These are phyloP conservation scores for Tanacetum coccineum DNA, from an alignment of 129 eudicot species.

Conservation along the genomic window DNA sequence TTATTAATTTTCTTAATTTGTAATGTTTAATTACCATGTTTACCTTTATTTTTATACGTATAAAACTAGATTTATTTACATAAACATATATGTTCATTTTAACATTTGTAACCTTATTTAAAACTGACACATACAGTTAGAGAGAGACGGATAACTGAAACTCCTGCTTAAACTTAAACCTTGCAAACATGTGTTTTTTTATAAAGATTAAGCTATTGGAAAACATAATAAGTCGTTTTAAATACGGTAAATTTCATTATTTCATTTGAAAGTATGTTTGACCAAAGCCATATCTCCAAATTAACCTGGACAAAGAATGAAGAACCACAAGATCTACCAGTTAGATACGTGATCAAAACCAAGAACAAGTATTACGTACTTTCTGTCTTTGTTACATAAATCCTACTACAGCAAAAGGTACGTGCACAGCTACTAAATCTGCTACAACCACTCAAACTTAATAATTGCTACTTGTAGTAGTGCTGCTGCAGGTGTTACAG, in stretches of 20 bases:
- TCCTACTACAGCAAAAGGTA: conserved; percentile 29
- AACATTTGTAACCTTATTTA: too few relatives aligned
- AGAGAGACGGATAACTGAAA: too few relatives aligned
- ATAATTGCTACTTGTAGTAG: conserved; percentile 23
- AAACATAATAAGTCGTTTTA: background rate
- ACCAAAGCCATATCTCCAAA: conserved; percentile 16
- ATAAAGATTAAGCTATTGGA: too few relatives aligned
- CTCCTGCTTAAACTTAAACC: too few relatives aligned
- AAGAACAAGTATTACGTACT: conserved; percentile 15
- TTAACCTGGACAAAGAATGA: conserved; percentile 12
- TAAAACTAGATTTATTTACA: too few relatives aligned
- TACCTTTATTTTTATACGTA: too few relatives aligned
- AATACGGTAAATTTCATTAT: background rate
- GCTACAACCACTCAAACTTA: conserved; percentile 32
- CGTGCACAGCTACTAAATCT: conserved; percentile 32
- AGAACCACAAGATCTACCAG: conserved; percentile 25
- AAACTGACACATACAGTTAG: too few relatives aligned
- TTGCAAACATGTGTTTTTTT: too few relatives aligned
- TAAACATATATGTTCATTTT: too few relatives aligned
- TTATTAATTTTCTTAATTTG: too few relatives aligned
- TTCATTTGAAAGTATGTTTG: conserved; percentile 6
- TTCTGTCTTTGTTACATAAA: conserved; percentile 16
- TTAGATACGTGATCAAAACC: conserved; percentile 19
- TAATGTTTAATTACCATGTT: too few relatives aligned
- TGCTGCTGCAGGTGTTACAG: conserved; percentile 10